Conservation (phyloP, 371 early-diverging fungal species). For the Syncephalastrum monosporum region DNA sequence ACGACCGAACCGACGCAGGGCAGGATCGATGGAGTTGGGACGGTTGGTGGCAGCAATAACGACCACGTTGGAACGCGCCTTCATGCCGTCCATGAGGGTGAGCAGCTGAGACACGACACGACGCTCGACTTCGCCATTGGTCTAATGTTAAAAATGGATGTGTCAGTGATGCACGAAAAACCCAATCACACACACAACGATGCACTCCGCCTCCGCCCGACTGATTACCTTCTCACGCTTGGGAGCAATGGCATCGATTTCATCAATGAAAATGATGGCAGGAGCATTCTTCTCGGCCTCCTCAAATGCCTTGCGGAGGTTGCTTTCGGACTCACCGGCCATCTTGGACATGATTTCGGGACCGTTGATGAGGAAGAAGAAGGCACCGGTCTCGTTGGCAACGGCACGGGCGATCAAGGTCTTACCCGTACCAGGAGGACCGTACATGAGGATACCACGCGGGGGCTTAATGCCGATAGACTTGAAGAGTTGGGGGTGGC, state of each 20-base stretch:
- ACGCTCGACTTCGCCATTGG: constrained; percentile 99
- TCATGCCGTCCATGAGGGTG: constrained; percentile 99
- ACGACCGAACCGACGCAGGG: constrained; percentile 99
- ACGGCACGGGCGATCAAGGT: constrained; percentile 80
- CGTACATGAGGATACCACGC: constrained; percentile 96
- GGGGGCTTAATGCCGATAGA: constrained; percentile 99
- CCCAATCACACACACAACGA: neutral
- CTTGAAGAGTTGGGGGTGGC: constrained; percentile 98
- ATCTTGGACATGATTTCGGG: constrained; percentile 99
- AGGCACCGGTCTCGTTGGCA: constrained; percentile 76
- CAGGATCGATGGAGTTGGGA: constrained; percentile 99
- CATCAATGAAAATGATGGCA: constrained; percentile 99
- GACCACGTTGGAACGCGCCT: constrained; percentile 96
- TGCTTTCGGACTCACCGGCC: constrained; percentile 99
- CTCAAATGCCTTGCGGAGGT: constrained; percentile 98
- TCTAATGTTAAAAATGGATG: constrained; percentile 42
- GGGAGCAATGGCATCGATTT: constrained; percentile 99
- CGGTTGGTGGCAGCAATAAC: constrained; percentile 99
- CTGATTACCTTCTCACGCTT: constrained; percentile 97
- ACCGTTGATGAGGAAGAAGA: constrained; percentile 98
- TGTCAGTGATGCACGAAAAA: neutral
- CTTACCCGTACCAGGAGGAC: constrained; percentile 99
- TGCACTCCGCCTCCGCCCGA: too few relatives aligned
- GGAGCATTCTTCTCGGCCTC: constrained; percentile 99
- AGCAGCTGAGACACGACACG: constrained; percentile 99